These are phyloP conservation scores for Spinacia oleracea DNA, from an alignment of 179 eudicot genomes.

Conservation along the genomic window DNA sequence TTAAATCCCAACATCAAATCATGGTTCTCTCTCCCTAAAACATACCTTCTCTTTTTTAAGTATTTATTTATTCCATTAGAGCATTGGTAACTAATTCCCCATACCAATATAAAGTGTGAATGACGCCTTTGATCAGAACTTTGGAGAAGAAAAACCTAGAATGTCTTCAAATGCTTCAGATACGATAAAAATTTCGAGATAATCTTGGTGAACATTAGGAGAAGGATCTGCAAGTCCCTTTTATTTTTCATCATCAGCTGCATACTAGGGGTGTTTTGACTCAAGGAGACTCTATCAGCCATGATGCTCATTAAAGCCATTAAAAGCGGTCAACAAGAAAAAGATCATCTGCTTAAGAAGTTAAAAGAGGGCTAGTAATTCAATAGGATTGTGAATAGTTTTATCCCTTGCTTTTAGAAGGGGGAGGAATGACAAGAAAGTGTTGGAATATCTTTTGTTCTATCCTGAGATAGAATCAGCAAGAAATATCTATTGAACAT, in stretches of 20 bases:
- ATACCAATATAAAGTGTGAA: neutral
- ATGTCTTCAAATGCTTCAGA: neutral
- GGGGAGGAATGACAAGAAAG: too few relatives aligned
- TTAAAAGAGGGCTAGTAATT: too few relatives aligned
- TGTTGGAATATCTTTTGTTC: too few relatives aligned
- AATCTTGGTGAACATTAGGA: neutral
- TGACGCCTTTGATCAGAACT: neutral
- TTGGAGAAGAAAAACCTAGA: neutral
- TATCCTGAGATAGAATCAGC: too few relatives aligned
- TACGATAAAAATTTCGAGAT: neutral
- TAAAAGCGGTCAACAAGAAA: neutral
- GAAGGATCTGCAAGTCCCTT: neutral
- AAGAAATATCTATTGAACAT: too few relatives aligned
- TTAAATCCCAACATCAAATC: neutral
- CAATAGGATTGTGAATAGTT: too few relatives aligned
- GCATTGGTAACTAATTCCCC: neutral
- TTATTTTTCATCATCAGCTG: neutral
- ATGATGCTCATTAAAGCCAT: too few relatives aligned
- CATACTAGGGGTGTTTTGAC: neutral
- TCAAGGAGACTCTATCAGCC: neutral
- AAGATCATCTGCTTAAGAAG: too few relatives aligned
- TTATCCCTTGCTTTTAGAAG: too few relatives aligned
- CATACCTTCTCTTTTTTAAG: neutral
- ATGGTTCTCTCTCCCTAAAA: neutral
- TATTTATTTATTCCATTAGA: neutral